Base-by-base conservation (phyloP, 768 basidiomycete genomes). In the Podaxis sp. region DNA sequence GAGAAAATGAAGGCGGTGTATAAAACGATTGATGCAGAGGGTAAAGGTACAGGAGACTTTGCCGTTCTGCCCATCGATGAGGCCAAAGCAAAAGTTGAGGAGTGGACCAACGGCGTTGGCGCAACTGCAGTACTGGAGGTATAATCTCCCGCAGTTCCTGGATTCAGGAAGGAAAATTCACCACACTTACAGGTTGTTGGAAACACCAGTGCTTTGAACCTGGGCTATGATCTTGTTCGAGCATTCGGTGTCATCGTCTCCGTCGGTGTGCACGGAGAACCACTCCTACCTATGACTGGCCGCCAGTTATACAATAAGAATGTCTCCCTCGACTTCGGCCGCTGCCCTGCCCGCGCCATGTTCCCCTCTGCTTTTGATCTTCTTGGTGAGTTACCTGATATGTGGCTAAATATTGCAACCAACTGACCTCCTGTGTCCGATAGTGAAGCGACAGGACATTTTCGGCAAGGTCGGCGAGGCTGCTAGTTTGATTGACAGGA, bases 281-380 rank as follows among this genome's bases (percentile, higher is more conserved):
- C 75, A 1, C 77, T 72, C 22, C 66, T 90, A 41, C 87, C 88
- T 1, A 84, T 87, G 66, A 84, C 80, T 11, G 80, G 84, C 2
- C 73, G 76, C 8, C 77, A 87, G 47, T 69, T 87, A 60, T 93
- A 93, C 73, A 77, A 87, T 77, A 90, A 91, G 74, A 93, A 93
- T 71, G 81, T 91, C 6, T 89, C 88, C 0, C 77, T 91, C 25
- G 87, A 91, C 67, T 93, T 93, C 70, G 92, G 92, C 8, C 84
- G 91, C 8, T 93, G 91, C 66, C 91, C 90, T 15, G 90, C 90
- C 4, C 84, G 88, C 13, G 85, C 90, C 0, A 85, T 92, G 82
- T 86, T 93, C 67, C 87, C 88, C 9, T 72, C 82, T 61, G 91
- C 90, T 1, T 80, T 90, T 43, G 86, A 86, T 66, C 72, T 93